A percentile compares a stretch with the other conserved stretches of the same genome.
phyloP scores from a whole-genome alignment of 1,284 basidiomycete species.

The Athelia psychrophila region DNA sequence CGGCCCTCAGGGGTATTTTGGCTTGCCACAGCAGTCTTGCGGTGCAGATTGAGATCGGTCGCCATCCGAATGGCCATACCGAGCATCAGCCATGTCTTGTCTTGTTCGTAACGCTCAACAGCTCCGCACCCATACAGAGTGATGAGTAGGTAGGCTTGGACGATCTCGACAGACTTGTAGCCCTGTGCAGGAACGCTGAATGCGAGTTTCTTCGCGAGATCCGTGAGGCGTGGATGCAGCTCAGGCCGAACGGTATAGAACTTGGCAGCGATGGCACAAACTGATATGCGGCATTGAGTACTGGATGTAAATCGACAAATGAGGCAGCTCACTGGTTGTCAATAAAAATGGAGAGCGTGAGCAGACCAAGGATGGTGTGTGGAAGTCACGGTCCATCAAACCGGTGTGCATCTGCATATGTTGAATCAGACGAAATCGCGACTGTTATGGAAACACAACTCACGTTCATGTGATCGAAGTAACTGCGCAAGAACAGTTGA shows the following conservation, averaged over 20 bases:
- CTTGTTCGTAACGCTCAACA: conserved; percentile 93
- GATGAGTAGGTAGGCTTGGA: conserved; percentile 86
- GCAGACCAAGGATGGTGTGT: conserved; percentile 89
- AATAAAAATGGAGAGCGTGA: conserved; percentile 90
- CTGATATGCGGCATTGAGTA: conserved; percentile 34
- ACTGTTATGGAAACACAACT: conserved; percentile 18
- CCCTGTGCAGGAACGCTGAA: conserved; percentile 83
- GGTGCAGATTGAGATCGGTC: conserved; percentile 92
- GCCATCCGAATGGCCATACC: conserved; percentile 93
- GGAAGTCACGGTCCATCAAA: conserved; percentile 81
- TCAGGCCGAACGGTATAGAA: conserved; percentile 87
- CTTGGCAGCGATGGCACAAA: conserved; percentile 91
- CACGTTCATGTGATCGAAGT: conserved; percentile 77
- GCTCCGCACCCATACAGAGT: conserved; percentile 88
- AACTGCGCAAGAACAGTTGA: conserved; percentile 41
- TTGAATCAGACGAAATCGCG: background rate
- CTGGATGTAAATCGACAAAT: background rate
- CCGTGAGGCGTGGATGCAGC: conserved; percentile 77
- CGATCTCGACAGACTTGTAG: conserved; percentile 95
- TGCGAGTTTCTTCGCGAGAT: conserved; percentile 88
- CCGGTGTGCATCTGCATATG: conserved; percentile 62
- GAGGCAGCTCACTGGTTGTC: conserved; percentile 73
- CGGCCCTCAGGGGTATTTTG: conserved; percentile 74
- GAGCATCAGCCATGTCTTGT: conserved; percentile 90
- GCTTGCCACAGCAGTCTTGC: conserved; percentile 73